Evolutionary conservation across 331 rosid species (phyloP), one percentile per base, ranked within the genome.

Genomic region (Stylosanthes scabra): DNA sequence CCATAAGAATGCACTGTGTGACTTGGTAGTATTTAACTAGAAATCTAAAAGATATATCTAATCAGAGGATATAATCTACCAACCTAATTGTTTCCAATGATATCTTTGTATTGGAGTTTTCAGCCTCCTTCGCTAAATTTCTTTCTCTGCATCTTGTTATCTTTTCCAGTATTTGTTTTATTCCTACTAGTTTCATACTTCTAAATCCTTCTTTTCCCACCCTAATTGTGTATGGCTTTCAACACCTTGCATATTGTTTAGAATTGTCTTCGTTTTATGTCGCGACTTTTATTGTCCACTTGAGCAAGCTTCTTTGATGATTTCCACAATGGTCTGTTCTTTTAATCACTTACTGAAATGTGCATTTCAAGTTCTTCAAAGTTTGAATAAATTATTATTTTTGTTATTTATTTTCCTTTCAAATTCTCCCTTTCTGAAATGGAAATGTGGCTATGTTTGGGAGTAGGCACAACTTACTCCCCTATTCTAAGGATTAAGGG

Each of bases 301-400:
- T 72, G 66, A 73, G 56, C 37, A 29, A 57, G 11, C 54, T 34
- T 34, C 6, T 57, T 45, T 14, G 55, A 66, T 63, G 77, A 72
- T 62, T 74, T 81, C 80, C 45, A 20, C 63, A 52, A 42, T 62
- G 46, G 10, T 41, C 46, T 41, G 46, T 27, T 84, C 66, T 66
- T 46, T 59, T 68, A 40, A 9, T 77, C 44, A 52, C 16, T 45
- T 10, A 27, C 52, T 46, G 61, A 46, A n/a, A 27, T 52, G 8
- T 70, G 46, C 39, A 13, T 65, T 74, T 60, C 55, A 49, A 11
- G 51, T 77, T 59, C 67, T 51, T 31, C 46, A 46, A 65, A 64
- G 77, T 31, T 31, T 31, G 37, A 31, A 31, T 54, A 55, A 41
- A 28, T n/a, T 81, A 50, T 25, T 59, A 13, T 37, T 74, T 69